A percentile compares a stretch with the other conserved stretches of the same genome.
phyloP scores from a whole-genome alignment of 1,284 basidiomycete genomes.

The Irpex rosettiformis region DNA sequence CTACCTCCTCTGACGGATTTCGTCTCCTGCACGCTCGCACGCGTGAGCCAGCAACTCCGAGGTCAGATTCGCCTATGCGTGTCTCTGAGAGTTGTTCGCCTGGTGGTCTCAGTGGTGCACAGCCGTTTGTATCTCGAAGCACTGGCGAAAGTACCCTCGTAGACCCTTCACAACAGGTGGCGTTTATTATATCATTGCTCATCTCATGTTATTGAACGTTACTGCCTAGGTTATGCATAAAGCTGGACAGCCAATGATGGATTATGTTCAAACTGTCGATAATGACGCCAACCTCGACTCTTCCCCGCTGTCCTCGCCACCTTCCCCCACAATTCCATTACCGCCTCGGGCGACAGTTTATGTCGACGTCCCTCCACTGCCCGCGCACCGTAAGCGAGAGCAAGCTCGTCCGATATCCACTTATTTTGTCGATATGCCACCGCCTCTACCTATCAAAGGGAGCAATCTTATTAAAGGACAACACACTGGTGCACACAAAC shows the following conservation, averaged over 20 bases:
- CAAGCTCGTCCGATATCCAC: background rate
- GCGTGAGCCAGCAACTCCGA: background rate
- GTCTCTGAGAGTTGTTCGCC: background rate
- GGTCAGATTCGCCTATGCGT: background rate
- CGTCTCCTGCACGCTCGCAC: background rate
- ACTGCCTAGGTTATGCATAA: background rate
- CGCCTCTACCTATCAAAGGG: background rate
- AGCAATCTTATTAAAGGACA: background rate
- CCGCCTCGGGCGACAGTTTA: background rate
- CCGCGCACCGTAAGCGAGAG: background rate
- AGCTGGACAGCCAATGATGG: no score
- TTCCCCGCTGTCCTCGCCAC: background rate
- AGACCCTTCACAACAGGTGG: background rate
- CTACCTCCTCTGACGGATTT: background rate
- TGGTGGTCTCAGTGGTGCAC: background rate
- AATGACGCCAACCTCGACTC: no score
- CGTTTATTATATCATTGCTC: background rate
- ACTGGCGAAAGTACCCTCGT: conserved; percentile 5
- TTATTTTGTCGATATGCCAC: background rate
- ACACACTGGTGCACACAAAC: background rate
- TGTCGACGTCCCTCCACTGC: background rate
- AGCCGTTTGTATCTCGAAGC: background rate
- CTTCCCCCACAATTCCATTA: background rate
- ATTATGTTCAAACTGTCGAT: no score
- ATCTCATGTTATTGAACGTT: background rate